These are phyloP conservation scores for Gymnopus androsaceus DNA, from an alignment of 1,284 basidiomycete species.

Conservation along the genomic window DNA sequence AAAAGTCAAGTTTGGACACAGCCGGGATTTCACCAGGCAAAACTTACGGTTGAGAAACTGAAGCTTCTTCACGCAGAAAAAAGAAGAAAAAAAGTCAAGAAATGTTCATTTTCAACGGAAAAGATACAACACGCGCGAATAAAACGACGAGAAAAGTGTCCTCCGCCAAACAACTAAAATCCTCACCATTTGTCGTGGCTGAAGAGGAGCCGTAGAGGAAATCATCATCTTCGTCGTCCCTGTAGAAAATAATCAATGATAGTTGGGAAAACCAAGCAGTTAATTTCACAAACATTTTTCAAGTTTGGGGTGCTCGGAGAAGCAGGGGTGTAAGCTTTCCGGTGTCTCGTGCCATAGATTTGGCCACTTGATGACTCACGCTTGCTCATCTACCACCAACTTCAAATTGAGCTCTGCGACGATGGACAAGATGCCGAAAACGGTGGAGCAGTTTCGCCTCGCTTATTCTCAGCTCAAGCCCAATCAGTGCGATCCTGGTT, in stretches of 20 bases:
- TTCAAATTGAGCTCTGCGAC: no score
- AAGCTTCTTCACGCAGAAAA: conserved; percentile 13
- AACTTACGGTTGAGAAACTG: conserved; percentile 24
- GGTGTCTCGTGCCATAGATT: no score
- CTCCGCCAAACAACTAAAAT: conserved; percentile 25
- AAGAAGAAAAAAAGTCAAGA: conserved; percentile 25
- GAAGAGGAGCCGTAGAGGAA: conserved; percentile 60
- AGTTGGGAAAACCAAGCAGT: background rate
- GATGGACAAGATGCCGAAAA: no score
- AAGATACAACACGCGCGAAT: conserved; percentile 30
- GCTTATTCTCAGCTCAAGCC: no score
- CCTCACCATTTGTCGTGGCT: conserved; percentile 46
- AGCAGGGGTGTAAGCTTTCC: no score
- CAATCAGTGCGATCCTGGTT: no score
- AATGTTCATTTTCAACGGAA: conserved; percentile 14
- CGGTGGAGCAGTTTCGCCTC: no score
- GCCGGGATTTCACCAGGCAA: conserved; percentile 3
- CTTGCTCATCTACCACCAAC: no score
- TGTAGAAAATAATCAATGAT: background rate
- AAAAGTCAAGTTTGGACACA: conserved; percentile 4
- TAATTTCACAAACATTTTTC: conserved; percentile 2
- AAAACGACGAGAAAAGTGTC: conserved; percentile 42
- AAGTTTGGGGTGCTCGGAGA: background rate
- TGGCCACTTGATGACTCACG: no score
- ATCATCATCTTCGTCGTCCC: conserved; percentile 69